phyloP scores from a whole-genome alignment of 2,329 filamentous ascomycete genomes.

The Penicillium sp. region DNA sequence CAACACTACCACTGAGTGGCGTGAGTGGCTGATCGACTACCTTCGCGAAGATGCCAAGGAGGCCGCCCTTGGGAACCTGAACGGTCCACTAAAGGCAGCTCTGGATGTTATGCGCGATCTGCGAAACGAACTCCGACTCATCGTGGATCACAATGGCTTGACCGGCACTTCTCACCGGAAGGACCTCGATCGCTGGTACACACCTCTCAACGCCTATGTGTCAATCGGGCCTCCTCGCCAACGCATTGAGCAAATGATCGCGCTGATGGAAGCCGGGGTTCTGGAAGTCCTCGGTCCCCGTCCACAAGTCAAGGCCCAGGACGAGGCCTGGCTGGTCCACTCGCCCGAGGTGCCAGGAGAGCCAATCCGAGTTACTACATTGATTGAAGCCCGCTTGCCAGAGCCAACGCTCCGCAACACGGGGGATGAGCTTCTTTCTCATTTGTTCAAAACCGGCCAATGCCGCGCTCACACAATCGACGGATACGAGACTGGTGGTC shows the following conservation, averaged over 20 bases:
- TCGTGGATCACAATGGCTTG: not conserved
- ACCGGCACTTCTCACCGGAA: not conserved
- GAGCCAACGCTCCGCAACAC: not conserved
- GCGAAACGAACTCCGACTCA: not conserved
- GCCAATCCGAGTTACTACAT: not conserved
- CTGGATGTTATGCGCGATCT: not conserved
- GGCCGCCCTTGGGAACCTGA: not conserved
- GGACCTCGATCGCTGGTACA: not conserved
- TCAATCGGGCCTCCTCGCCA: not conserved
- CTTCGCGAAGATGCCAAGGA: not conserved
- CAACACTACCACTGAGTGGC: not conserved
- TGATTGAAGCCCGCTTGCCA: not conserved
- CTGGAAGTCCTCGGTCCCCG: not conserved
- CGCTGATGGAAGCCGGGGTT: not conserved
- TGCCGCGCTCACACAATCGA: not conserved
- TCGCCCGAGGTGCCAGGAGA: not conserved
- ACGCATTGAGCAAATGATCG: not conserved
- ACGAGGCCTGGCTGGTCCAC: not conserved
- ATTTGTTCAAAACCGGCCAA: not conserved
- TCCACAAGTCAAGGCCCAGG: not conserved
- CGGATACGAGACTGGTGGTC: not conserved
- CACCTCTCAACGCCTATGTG: not conserved
- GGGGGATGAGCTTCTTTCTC: not conserved
- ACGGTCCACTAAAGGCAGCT: not conserved
- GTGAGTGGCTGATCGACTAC: not conserved